These are phyloP conservation scores for Podaxis sp. DNA, from an alignment of 768 basidiomycete species.

Conservation along the genomic window DNA sequence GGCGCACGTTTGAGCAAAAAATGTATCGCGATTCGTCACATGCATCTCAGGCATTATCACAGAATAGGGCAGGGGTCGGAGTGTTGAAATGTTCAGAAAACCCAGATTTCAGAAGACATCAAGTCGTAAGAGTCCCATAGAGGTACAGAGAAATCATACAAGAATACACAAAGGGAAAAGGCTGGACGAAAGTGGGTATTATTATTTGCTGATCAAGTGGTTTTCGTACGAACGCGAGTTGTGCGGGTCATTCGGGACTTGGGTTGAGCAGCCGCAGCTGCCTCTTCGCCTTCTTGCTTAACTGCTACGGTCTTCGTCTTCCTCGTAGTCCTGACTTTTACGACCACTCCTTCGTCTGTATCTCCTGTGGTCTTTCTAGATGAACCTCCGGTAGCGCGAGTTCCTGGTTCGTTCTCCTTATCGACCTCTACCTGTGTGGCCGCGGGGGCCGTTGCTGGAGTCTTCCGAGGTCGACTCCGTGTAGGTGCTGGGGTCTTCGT, in stretches of 20 bases:
- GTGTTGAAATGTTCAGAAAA: background rate
- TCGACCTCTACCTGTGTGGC: conserved; percentile 29
- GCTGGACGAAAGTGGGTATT: background rate
- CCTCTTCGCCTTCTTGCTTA: conserved; percentile 24
- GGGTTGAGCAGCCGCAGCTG: conserved; percentile 19
- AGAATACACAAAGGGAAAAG: background rate
- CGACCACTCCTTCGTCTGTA: conserved; percentile 28
- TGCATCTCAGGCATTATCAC: no score
- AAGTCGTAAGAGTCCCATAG: background rate
- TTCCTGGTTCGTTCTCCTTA: conserved; percentile 40
- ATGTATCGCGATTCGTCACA: no score
- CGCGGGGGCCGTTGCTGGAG: conserved; percentile 36
- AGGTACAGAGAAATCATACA: background rate
- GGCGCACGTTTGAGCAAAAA: no score
- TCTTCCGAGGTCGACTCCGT: conserved; percentile 24
- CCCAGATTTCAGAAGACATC: background rate
- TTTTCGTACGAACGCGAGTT: conserved; percentile 36
- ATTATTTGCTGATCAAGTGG: conserved; percentile 19
- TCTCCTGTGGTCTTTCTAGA: conserved; percentile 23
- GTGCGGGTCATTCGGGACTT: conserved; percentile 31
- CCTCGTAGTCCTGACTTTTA: conserved; percentile 37
- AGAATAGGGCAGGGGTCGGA: background rate
- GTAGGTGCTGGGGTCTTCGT: conserved; percentile 17
- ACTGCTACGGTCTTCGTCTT: conserved; percentile 27
- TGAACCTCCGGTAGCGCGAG: conserved; percentile 15